phyloP scores from a whole-genome alignment of 192 early-diverging fungal genomes.

The Gryganskiella cystojenkinii region DNA sequence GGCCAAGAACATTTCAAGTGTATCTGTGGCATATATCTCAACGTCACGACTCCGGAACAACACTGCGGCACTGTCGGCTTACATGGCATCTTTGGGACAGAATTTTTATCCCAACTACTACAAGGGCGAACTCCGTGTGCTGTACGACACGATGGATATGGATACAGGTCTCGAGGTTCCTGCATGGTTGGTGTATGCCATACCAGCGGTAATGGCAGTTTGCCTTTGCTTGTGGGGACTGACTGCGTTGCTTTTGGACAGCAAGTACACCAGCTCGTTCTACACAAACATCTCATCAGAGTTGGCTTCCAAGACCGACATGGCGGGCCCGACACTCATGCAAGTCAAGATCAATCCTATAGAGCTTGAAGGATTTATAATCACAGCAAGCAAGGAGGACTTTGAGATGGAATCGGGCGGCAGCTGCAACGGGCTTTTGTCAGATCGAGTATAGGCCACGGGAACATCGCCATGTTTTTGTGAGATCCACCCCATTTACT shows the following conservation, averaged over 20 bases:
- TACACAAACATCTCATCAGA: conserved; percentile 1
- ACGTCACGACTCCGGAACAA: background rate
- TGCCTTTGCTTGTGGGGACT: background rate
- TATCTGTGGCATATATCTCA: background rate
- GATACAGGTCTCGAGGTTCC: conserved; percentile 13
- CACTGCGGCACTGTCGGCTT: background rate
- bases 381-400: too few species aligned
- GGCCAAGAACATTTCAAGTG: too few species aligned
- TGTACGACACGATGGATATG: conserved; percentile 9
- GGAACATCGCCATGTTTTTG: too few species aligned
- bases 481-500: too few species aligned
- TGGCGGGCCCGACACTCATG: background rate
- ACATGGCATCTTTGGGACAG: conserved; percentile 21
- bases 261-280: conserved; percentile 9
- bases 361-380: background rate
- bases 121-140: background rate
- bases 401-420: too few species aligned
- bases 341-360: background rate
- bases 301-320: background rate
- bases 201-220: background rate
- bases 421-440: too few species aligned
- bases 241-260: conserved; percentile 5
- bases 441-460: too few species aligned
- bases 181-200: background rate
- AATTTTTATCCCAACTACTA: conserved; percentile 17